Evolutionary conservation across 2,329 filamentous ascomycete species (phyloP).

Genomic region (Colletotrichum sublineola): DNA sequence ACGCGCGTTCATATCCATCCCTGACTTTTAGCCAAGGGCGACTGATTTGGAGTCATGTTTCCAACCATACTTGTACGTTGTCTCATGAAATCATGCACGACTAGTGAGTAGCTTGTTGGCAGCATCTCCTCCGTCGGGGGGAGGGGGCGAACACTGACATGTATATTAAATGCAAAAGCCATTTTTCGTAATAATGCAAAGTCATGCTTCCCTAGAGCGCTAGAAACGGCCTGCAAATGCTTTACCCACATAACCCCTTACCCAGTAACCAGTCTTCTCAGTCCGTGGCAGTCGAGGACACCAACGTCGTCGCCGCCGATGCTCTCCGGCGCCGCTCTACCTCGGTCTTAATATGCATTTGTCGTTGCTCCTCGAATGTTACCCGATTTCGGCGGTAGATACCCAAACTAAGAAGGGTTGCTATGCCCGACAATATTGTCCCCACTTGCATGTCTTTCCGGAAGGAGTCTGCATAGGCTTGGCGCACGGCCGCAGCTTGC

Average conservation of each 20-base stretch:
- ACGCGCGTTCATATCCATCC: neutral
- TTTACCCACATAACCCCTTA: neutral
- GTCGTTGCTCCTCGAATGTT: conserved; percentile 47
- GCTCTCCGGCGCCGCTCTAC: conserved; percentile 32
- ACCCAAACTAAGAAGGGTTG: conserved; percentile 55
- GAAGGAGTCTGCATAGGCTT: conserved; percentile 60
- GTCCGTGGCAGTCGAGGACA: conserved; percentile 28
- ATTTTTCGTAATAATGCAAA: neutral
- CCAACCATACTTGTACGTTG: neutral
- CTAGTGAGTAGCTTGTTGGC: too few species aligned
- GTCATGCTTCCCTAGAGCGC: neutral
- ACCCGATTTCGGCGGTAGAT: conserved; percentile 54
- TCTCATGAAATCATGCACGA: too few species aligned
- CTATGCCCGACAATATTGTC: conserved; percentile 56
- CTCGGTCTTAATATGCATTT: conserved; percentile 28
- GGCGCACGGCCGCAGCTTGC: conserved; percentile 52
- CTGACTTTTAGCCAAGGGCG: neutral
- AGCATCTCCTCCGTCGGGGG: too few species aligned
- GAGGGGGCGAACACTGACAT: neutral
- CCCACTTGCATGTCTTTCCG: conserved; percentile 62
- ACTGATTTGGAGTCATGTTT: neutral
- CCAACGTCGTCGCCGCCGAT: conserved; percentile 35
- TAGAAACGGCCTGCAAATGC: neutral
- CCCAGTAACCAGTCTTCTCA: conserved; percentile 1
- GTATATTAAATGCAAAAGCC: neutral